Evolutionary conservation across 768 basidiomycete genomes (phyloP), one percentile per base, ranked within the genome.

Genomic region (Amyloporia xantha): DNA sequence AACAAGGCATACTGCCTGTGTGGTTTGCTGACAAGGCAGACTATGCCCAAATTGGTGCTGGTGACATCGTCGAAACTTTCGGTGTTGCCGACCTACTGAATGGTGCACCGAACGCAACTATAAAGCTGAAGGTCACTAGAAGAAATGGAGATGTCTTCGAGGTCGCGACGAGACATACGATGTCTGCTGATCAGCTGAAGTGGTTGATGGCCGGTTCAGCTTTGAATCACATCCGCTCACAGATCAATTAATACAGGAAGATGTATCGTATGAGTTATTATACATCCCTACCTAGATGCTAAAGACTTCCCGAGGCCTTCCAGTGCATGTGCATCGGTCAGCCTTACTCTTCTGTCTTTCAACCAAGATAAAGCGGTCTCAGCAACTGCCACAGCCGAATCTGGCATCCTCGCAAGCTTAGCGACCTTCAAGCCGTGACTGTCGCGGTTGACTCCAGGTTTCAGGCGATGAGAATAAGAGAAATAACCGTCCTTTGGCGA

Each of bases 1-100:
- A 99, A 80, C 96, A 99, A 79, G 96, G 96, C 27, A 73, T 99
- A 43, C 76, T 99, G 17, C 96, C 96, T 12, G 73, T 98, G n/a
- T 96, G 92, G 86, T 91, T 98, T 61, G 78, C 70, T 5, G 77
- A 96, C 66, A 90, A 90, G 65, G 66, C 71, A 6, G 93, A 97
- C 68, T 98, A 99, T 66, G 66, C 71, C 42, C 81, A 78, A 40
- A 91, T 99, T 58, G 83, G 80, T 9, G 75, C 88, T 40, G 89
- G 89, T 11, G 94, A 98, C 62, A 60, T 76, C 17, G 65, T 98
- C 24, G 80, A 90, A 64, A 99, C 96, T 2, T 53, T 81, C 30
- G 95, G 93, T n/a, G 74, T 99, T 13, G 72, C 76, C 2, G 77
- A 82, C 33, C 68, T 92, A 7, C 67, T 91, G 41, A 61, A 64